These are phyloP conservation scores for Penicillium sp. DNA, from an alignment of 2,329 filamentous ascomycete genomes.

Conservation along the genomic window DNA sequence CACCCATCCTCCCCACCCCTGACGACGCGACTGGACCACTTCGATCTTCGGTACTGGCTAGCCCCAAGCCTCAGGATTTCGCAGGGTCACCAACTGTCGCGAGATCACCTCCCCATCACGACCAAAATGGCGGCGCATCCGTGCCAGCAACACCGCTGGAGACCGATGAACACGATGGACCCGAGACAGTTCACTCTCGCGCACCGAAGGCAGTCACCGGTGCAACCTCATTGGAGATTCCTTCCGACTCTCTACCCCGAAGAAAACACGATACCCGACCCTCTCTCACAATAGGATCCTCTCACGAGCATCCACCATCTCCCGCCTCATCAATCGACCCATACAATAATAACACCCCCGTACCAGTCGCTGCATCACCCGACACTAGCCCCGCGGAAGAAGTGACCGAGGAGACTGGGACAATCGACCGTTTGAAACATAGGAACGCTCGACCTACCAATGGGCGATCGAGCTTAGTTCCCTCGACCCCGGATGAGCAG, in stretches of 20 bases:
- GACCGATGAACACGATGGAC: constrained; percentile 25
- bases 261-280: constrained; percentile 33
- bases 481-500: constrained; percentile 61
- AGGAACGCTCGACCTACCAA: constrained; percentile 27
- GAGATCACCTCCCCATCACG: constrained; percentile 51
- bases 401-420: constrained; percentile 36
- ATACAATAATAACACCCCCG: constrained; percentile 73
- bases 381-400: constrained; percentile 76
- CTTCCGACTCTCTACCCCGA: constrained; percentile 19
- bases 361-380: constrained; percentile 67
- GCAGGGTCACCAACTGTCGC: constrained; percentile 25
- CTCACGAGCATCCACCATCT: constrained; percentile 43
- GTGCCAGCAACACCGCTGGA: constrained; percentile 27
- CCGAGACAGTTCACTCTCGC: constrained; percentile 20
- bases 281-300: constrained; percentile 30
- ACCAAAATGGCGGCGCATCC: constrained; percentile 15
- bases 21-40: constrained; percentile 7
- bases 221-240: constrained; percentile 17
- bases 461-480: constrained; percentile 35
- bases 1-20: constrained; percentile 10
- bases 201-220: constrained; percentile 19
- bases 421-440: constrained; percentile 43
- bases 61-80: constrained; percentile 8
- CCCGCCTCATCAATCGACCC: constrained; percentile 68
- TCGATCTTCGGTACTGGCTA: constrained; percentile 8